phyloP scores from a whole-genome alignment of 306 rosid genomes.

The Ormosia semicastrata region DNA sequence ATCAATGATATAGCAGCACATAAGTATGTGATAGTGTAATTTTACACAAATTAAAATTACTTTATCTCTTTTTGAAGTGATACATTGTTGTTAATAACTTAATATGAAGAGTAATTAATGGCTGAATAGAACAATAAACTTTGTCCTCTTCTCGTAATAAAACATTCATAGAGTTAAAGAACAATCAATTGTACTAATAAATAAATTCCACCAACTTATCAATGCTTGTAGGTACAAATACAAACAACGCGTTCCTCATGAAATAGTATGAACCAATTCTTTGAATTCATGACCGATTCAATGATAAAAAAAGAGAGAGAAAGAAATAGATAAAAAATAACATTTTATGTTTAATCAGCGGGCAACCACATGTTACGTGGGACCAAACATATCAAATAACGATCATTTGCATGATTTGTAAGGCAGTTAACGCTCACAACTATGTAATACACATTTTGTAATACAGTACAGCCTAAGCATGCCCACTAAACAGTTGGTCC shows the following conservation, averaged over 20 bases:
- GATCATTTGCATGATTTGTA: conserved; percentile 31
- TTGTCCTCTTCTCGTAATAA: not conserved
- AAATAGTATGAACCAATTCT: not conserved
- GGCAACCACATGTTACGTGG: conserved; percentile 40
- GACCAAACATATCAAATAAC: conserved; percentile 38
- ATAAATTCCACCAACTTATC: not conserved
- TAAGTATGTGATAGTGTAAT: too few relatives aligned
- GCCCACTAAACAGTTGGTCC: conserved; percentile 15
- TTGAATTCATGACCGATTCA: not conserved
- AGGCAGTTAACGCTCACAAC: conserved; percentile 32
- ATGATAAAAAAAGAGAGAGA: not conserved
- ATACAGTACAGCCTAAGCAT: conserved; percentile 26
- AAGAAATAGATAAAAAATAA: not conserved
- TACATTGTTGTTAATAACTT: not conserved
- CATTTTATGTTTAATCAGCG: conserved; percentile 22
- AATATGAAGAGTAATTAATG: not conserved
- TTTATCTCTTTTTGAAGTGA: not conserved
- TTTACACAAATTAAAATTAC: not conserved
- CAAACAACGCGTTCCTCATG: not conserved
- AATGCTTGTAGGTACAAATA: not conserved
- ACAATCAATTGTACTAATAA: not conserved
- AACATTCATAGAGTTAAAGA: not conserved
- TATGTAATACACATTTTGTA: not conserved
- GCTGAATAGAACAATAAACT: not conserved
- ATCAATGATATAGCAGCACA: too few relatives aligned